Base-by-base conservation (phyloP, 495 filamentous ascomycete genomes). In the Hypoxylon perforatum region DNA sequence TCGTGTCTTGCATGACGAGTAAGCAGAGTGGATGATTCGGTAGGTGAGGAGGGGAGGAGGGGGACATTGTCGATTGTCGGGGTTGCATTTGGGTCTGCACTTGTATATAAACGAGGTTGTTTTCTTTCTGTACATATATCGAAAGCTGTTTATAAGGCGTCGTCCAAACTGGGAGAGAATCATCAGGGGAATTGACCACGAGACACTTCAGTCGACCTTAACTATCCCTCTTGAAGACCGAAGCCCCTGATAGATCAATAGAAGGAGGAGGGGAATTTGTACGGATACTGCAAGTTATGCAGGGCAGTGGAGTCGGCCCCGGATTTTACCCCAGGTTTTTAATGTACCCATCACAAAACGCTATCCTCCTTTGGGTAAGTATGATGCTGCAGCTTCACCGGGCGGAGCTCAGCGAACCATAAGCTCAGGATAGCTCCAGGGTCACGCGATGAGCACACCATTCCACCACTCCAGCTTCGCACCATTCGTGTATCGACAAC, bases 271-370 rank as follows among this genome's bases (percentile, higher is more conserved):
- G 4, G n/a, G 11, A 54, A 42, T 3, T 4, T 28, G n/a, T 10
- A 15, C n/a, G 14, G 39, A 30, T 50, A 41, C 42, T 28, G 25
- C 3, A 28, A 28, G 25, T 25, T 18, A 62, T 63, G 60, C 59
- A 69, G 17, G 48, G 53, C 30, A 35, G 65, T 69, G 65, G 65
- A 69, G 57, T 39, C 65, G 49, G 59, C 65, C 65, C 65, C 65
- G 54, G 65, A 69, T 69, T 69, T 69, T 69, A 69, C 65, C 65
- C 65, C 65, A 69, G 65, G 60, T 69, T 69, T 69, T 68, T 49
- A 69, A 69, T 55, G n/a, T n/a, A 54, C 48, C 28, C 55, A 63
- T 12, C 41, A 7, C 25, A 28, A 28, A 21, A 10, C 53, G 25
- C 65, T 62, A 63, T 60, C 17, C 65, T 44, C n/a, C 10, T 69